These are phyloP conservation scores for Puya raimondii DNA, from an alignment of 176 grass and related monocot genomes.

Conservation along the genomic window DNA sequence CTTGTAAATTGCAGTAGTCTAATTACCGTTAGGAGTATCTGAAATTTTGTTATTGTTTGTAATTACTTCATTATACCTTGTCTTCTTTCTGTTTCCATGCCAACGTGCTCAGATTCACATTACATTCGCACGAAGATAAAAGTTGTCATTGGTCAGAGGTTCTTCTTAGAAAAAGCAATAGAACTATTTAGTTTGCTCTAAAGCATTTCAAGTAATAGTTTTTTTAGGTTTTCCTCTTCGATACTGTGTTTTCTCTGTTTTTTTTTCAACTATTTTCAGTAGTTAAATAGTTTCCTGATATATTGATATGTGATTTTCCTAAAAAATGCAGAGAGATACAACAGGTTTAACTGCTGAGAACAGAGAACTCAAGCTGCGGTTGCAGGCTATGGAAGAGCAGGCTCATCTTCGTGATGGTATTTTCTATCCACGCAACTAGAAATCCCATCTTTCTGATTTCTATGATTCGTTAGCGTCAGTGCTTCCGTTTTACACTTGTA, in stretches of 20 bases:
- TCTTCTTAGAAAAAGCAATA: not conserved
- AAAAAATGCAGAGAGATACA: conserved; percentile 61
- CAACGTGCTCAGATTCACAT: not conserved
- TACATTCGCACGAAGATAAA: not conserved
- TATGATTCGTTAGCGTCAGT: no score
- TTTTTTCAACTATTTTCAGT: not conserved
- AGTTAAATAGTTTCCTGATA: conserved; percentile 15
- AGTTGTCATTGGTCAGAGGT: not conserved
- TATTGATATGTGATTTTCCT: conserved; percentile 19
- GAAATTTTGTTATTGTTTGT: not conserved
- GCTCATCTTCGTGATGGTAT: conserved; percentile 96
- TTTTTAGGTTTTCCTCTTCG: not conserved
- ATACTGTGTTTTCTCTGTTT: not conserved
- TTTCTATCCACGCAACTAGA: conserved; percentile 11
- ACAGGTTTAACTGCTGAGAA: conserved; percentile 82
- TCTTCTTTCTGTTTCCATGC: not conserved
- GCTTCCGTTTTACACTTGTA: not conserved
- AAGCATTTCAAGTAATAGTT: not conserved
- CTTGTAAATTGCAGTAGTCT: not conserved
- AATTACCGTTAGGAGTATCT: not conserved
- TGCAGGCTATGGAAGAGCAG: conserved; percentile 95
- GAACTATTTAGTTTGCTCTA: not conserved
- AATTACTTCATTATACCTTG: not conserved
- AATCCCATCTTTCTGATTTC: not conserved
- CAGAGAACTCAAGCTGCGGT: conserved; percentile 84